Percentiles rank a stretch among this genome's conserved stretches.
These are phyloP conservation scores for Chlorella variabilis DNA, from an alignment of 163 green algal genomes.

Conservation along the genomic window DNA sequence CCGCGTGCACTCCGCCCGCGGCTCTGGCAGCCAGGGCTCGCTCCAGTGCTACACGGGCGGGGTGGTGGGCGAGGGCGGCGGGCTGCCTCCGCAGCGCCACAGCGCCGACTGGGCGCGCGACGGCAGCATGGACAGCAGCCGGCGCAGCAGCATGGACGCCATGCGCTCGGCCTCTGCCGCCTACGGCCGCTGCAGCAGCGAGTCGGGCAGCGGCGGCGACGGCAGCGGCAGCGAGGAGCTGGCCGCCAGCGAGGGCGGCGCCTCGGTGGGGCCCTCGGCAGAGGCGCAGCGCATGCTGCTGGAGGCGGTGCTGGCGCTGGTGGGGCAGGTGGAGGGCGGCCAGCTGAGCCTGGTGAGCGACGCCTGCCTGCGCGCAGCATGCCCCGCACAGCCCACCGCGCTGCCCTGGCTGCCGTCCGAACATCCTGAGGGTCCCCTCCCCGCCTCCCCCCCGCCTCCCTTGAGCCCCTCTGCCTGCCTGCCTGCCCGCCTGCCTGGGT, in stretches of 20 bases:
- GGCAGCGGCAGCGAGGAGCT: slow-evolving; percentile 5
- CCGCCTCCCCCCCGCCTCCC: too few relatives aligned
- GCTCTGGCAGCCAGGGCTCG: slow-evolving; percentile 14
- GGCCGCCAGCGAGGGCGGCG: neutral
- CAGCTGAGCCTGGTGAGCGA: slow-evolving; percentile 31
- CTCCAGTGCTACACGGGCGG: slow-evolving; percentile 27
- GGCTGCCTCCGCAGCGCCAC: neutral
- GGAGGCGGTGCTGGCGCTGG: slow-evolving; percentile 28
- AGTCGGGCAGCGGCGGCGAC: neutral
- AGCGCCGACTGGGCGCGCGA: neutral
- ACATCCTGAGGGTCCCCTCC: neutral
- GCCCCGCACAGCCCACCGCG: neutral
- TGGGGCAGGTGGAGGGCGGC: slow-evolving; percentile 21
- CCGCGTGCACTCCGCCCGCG: slow-evolving; percentile 8
- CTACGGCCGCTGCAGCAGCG: neutral
- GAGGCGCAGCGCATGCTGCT: slow-evolving; percentile 34
- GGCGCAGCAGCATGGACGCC: slow-evolving; percentile 23
- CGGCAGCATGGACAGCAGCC: slow-evolving; percentile 4
- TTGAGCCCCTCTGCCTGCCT: too few relatives aligned
- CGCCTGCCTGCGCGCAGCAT: too few relatives aligned
- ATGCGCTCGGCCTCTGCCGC: neutral
- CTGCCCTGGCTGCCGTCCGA: neutral
- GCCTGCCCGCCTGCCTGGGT: neutral
- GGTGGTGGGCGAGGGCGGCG: neutral
- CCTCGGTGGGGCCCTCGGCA: neutral